phyloP scores from a whole-genome alignment of 768 basidiomycete species.

The Tulasnella sp. region DNA sequence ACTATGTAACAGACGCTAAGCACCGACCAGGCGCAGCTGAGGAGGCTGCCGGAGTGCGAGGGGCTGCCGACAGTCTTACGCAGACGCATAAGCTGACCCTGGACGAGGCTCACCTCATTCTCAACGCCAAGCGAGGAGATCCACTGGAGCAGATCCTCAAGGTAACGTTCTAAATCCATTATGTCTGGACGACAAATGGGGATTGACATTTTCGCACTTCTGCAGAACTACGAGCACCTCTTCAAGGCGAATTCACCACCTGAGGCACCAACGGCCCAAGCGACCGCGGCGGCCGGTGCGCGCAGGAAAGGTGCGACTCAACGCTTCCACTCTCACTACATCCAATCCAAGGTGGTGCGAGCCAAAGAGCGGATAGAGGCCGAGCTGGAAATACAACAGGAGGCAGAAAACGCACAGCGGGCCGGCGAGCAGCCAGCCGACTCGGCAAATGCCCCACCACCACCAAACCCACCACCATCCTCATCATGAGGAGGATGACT shows the following conservation, averaged over 20 bases:
- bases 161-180: slow-evolving; percentile 47
- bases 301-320: slow-evolving; percentile 6
- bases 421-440: background rate
- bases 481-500: background rate
- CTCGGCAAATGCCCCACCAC: background rate
- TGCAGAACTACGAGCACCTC: slow-evolving; percentile 85
- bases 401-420: slow-evolving; percentile 26
- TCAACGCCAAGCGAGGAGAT: slow-evolving; percentile 80
- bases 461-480: slow-evolving; percentile 4
- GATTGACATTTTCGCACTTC: background rate
- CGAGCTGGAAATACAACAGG: slow-evolving; percentile 48
- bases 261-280: slow-evolving; percentile 45
- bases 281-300: slow-evolving; percentile 45
- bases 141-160: slow-evolving; percentile 64
- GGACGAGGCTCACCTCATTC: slow-evolving; percentile 89
- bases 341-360: slow-evolving; percentile 95
- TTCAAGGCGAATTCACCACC: slow-evolving; percentile 84
- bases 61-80: slow-evolving; percentile 77
- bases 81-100: slow-evolving; percentile 87
- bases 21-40: slow-evolving; percentile 64
- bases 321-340: slow-evolving; percentile 71
- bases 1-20: slow-evolving; percentile 68
- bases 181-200: background rate
- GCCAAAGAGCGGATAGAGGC: slow-evolving; percentile 94
- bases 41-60: slow-evolving; percentile 68